A percentile compares a stretch with the other conserved stretches of the same genome.
These are phyloP conservation scores for Podospora bellae-mahoneyi DNA, from an alignment of 495 filamentous ascomycete genomes.

Conservation along the genomic window DNA sequence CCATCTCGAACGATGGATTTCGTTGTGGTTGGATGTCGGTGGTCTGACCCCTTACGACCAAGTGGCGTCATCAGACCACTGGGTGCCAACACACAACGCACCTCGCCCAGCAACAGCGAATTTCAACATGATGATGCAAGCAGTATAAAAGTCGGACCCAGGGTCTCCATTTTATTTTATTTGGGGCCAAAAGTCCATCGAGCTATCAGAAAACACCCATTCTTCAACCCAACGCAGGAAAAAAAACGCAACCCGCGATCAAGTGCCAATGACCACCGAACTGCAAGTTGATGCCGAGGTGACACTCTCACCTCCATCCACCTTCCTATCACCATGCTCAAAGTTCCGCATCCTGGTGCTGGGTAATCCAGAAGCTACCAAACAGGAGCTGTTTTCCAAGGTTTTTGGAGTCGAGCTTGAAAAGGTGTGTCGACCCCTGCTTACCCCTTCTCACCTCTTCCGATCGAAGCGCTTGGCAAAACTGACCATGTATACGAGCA, in stretches of 20 bases:
- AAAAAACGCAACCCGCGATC: background rate
- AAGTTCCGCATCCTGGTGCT: constrained; percentile 31
- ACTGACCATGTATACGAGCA: background rate
- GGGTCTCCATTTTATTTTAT: background rate
- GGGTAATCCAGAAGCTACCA: constrained; percentile 31
- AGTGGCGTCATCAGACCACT: constrained; percentile 30
- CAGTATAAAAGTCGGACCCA: constrained; percentile 4
- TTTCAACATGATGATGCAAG: background rate
- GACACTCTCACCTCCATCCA: constrained; percentile 20
- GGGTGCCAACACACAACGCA: background rate
- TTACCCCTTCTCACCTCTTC: background rate
- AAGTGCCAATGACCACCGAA: constrained; percentile 1
- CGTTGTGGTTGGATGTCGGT: constrained; percentile 7
- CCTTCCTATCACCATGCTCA: constrained; percentile 28
- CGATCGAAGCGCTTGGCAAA: background rate
- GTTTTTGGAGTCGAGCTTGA: constrained; percentile 31
- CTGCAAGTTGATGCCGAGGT: background rate
- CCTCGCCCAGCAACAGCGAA: background rate
- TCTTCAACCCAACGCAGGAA: background rate
- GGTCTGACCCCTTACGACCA: constrained; percentile 17
- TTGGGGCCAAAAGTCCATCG: background rate
- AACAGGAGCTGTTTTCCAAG: constrained; percentile 30
- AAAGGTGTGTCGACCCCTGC: constrained; percentile 16
- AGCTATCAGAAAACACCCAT: background rate
- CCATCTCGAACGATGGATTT: background rate